phyloP scores from a whole-genome alignment of 768 basidiomycete genomes.

The Leccinum ochraceum region DNA sequence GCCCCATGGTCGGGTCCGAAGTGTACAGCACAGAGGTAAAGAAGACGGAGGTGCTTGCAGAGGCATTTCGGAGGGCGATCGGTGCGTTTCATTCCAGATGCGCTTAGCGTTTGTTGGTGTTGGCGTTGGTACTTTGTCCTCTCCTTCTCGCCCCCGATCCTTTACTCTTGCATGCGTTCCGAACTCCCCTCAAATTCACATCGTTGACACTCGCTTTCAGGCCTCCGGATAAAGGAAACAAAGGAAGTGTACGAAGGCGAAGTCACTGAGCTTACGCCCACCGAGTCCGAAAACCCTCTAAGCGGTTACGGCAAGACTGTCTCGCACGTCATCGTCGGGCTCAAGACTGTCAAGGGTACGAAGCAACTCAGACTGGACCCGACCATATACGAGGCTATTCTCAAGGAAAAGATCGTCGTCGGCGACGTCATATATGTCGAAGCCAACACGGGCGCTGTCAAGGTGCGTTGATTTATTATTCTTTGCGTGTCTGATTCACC shows the following conservation, averaged over 20 bases:
- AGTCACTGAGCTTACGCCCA: slow-evolving; percentile 94
- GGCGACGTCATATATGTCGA: slow-evolving; percentile 98
- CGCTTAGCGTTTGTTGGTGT: not conserved
- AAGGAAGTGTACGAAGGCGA: slow-evolving; percentile 99
- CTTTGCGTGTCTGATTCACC: slow-evolving; percentile 1
- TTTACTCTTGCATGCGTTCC: not conserved
- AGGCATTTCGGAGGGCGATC: slow-evolving; percentile 92
- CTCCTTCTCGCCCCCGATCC: not conserved
- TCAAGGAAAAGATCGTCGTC: slow-evolving; percentile 95
- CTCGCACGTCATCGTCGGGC: slow-evolving; percentile 94
- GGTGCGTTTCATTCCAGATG: slow-evolving; percentile 58
- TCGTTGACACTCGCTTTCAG: slow-evolving; percentile 28
- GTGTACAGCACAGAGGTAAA: slow-evolving; percentile 97
- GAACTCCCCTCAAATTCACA: not conserved
- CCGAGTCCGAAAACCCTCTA: slow-evolving; percentile 95
- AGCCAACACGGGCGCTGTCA: slow-evolving; percentile 91
- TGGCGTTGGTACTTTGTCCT: not conserved
- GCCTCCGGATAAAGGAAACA: slow-evolving; percentile 97
- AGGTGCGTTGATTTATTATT: slow-evolving; percentile 47
- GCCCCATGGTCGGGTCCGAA: slow-evolving; percentile 97
- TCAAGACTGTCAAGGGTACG: slow-evolving; percentile 91
- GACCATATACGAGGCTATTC: slow-evolving; percentile 93
- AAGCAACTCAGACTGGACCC: slow-evolving; percentile 95
- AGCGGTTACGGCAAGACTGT: slow-evolving; percentile 98
- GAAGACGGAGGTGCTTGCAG: slow-evolving; percentile 97